These are phyloP conservation scores for Debaryomyces tyrocola DNA, from an alignment of 805 yeast species.

Conservation along the genomic window DNA sequence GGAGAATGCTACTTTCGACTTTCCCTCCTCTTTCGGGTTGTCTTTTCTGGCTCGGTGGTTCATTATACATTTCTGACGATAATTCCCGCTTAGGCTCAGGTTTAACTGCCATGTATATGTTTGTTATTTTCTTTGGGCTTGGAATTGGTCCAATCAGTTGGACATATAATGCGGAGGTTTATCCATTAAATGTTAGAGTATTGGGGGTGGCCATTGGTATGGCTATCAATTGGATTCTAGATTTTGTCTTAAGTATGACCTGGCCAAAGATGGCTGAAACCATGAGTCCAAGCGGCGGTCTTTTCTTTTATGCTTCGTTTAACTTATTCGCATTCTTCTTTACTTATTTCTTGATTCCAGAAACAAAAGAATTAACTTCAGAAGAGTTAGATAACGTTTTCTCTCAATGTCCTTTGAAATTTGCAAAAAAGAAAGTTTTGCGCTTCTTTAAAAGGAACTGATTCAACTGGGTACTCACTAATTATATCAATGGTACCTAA, in stretches of 20 bases:
- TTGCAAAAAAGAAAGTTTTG: slow-evolving; percentile 36
- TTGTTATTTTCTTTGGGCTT: slow-evolving; percentile 19
- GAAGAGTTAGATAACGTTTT: slow-evolving; percentile 71
- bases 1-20: slow-evolving; percentile 22
- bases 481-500: no score
- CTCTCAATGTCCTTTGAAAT: slow-evolving; percentile 48
- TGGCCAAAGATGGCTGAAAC: slow-evolving; percentile 5
- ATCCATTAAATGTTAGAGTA: slow-evolving; percentile 4
- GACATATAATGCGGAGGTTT: slow-evolving; percentile 5
- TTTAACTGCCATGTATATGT: slow-evolving; percentile 21
- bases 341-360: slow-evolving; percentile 5
- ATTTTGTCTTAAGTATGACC: slow-evolving; percentile 7
- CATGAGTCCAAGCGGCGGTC: slow-evolving; percentile 3
- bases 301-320: slow-evolving; percentile 2
- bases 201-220: slow-evolving; percentile 6
- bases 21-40: slow-evolving; percentile 22
- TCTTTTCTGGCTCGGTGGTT: slow-evolving; percentile 24
- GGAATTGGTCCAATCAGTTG: slow-evolving; percentile 27
- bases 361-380: slow-evolving; percentile 62
- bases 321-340: slow-evolving; percentile 1
- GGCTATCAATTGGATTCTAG: slow-evolving; percentile 6
- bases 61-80: slow-evolving; percentile 17
- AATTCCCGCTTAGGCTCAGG: slow-evolving; percentile 18
- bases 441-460: no score
- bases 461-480: no score